Percentiles rank a stretch among this genome's conserved stretches.
Conservation (phyloP, 2,329 filamentous ascomycete genomes). For the Sporothrix pallida region DNA sequence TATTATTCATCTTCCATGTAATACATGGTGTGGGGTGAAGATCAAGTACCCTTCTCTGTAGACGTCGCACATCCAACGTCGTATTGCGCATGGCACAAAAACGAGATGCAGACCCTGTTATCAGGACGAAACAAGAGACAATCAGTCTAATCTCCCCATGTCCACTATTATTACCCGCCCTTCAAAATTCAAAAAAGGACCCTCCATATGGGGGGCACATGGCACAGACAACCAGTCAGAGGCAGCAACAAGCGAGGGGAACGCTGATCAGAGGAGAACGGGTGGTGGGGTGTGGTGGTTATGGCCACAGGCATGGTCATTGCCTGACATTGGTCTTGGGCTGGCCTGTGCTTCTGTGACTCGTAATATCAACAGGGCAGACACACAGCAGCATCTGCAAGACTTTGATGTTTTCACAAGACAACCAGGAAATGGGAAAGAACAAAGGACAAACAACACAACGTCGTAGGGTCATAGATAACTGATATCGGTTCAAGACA, state of each 20-base stretch:
- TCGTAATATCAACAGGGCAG: neutral
- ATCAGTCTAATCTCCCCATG: neutral
- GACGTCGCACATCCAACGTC: too few relatives aligned
- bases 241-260: slow-evolving; percentile 27
- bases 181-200: neutral
- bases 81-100: too few relatives aligned
- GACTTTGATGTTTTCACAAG: too few relatives aligned
- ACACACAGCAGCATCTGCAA: too few relatives aligned
- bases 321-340: neutral
- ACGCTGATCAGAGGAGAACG: neutral
- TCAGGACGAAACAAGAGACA: too few relatives aligned
- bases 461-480: neutral
- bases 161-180: neutral
- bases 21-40: too few relatives aligned
- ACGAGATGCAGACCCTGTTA: too few relatives aligned
- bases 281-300: neutral
- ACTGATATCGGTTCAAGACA: neutral
- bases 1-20: too few relatives aligned
- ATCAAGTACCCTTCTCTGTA: too few relatives aligned
- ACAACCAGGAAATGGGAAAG: neutral
- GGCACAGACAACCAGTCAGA: neutral
- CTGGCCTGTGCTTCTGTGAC: neutral
- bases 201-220: neutral
- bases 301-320: neutral
- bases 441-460: neutral